Percentiles rank a stretch among this genome's conserved stretches.
phyloP scores from a whole-genome alignment of 345 rosid species.

The Eucalyptus lansdowneana region DNA sequence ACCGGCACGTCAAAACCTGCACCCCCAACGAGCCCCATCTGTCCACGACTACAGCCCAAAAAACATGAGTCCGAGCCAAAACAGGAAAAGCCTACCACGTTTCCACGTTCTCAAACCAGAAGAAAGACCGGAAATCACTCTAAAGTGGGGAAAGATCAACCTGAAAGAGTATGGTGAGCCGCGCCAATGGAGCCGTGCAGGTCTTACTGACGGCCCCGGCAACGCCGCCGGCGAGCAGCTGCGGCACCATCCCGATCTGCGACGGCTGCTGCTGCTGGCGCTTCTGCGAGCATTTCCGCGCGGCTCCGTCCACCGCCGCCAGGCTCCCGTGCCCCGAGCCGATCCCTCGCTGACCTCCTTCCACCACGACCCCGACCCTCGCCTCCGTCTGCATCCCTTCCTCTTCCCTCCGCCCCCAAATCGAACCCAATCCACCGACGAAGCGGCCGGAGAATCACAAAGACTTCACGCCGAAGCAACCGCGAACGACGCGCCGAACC shows the following conservation, averaged over 20 bases:
- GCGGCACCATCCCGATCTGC: constrained; percentile 63
- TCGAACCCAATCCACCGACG: background rate
- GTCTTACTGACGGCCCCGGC: constrained; percentile 97
- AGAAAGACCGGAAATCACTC: background rate
- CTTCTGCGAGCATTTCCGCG: constrained; percentile 8
- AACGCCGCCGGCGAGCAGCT: constrained; percentile 86
- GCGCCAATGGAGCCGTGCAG: constrained; percentile 93
- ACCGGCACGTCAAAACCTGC: background rate
- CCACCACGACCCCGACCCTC: constrained; percentile 60
- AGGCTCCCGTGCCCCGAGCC: constrained; percentile 42
- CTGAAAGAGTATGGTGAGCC: constrained; percentile 96
- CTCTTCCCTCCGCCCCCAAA: background rate
- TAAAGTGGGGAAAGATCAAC: constrained; percentile 5
- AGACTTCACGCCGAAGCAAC: background rate
- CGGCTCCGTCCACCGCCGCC: constrained; percentile 23
- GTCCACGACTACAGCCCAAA: background rate
- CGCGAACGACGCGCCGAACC: background rate
- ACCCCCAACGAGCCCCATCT: background rate
- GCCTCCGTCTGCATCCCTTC: constrained; percentile 78
- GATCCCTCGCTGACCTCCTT: constrained; percentile 28
- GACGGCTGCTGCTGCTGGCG: constrained; percentile 29
- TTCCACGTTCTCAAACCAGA: background rate
- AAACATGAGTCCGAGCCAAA: background rate
- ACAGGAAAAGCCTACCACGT: background rate
- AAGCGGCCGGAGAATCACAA: background rate